Conservation (phyloP, 768 basidiomycete genomes). For the Coprinopsis sp. region DNA sequence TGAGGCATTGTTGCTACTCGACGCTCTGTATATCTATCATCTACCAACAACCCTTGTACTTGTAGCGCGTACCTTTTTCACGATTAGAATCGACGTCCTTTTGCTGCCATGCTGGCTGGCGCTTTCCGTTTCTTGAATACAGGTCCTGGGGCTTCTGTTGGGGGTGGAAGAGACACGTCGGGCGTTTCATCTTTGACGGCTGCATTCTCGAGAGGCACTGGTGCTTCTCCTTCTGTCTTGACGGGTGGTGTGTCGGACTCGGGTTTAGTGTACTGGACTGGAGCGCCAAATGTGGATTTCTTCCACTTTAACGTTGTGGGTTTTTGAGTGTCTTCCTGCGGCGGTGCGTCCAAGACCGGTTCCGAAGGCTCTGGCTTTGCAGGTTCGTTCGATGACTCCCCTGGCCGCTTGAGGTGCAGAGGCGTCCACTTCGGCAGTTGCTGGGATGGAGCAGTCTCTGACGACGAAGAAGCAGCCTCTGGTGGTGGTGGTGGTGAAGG, state of each 20-base stretch:
- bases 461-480: slow-evolving; percentile 7
- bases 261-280: slow-evolving; percentile 13
- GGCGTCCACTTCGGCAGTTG: slow-evolving; percentile 20
- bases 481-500: slow-evolving; percentile 10
- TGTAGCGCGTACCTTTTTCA: slow-evolving; percentile 10
- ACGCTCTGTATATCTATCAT: no score
- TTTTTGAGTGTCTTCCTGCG: slow-evolving; percentile 9
- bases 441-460: slow-evolving; percentile 1
- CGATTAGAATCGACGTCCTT: slow-evolving; percentile 27
- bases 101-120: slow-evolving; percentile 21
- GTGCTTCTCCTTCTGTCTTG: slow-evolving; percentile 6
- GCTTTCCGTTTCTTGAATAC: slow-evolving; percentile 32
- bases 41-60: neutral
- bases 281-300: slow-evolving; percentile 27
- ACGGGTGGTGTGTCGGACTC: neutral
- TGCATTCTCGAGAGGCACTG: slow-evolving; percentile 12
- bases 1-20: no score
- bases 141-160: slow-evolving; percentile 12
- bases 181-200: slow-evolving; percentile 12
- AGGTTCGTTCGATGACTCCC: slow-evolving; percentile 7
- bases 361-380: slow-evolving; percentile 4
- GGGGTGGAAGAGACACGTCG: slow-evolving; percentile 4
- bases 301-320: slow-evolving; percentile 26
- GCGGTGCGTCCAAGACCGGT: neutral
- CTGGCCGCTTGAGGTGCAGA: slow-evolving; percentile 18